Conservation (phyloP, 1,139 yeast species). For the Pichia sp. region DNA sequence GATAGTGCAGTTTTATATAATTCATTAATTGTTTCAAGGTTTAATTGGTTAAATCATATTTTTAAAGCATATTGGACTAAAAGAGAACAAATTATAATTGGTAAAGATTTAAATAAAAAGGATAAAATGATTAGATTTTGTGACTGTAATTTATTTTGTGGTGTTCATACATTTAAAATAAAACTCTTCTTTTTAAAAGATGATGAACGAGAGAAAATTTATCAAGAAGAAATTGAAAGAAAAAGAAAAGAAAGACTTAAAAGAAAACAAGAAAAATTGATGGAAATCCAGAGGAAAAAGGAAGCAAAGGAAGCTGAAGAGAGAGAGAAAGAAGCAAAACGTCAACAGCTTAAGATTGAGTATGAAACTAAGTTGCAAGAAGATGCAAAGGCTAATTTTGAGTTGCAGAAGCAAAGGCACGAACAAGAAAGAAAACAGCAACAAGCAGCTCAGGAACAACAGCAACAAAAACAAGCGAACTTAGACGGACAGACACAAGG, state of each 20-base stretch:
- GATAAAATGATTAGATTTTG: slow-evolving; percentile 87
- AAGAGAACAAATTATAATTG: slow-evolving; percentile 44
- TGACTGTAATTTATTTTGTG: slow-evolving; percentile 65
- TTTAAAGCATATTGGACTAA: slow-evolving; percentile 78
- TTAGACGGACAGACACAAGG: slow-evolving; percentile 1
- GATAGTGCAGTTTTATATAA: slow-evolving; percentile 69
- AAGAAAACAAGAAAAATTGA: slow-evolving; percentile 19
- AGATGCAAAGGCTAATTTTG: slow-evolving; percentile 1
- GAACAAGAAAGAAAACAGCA: background rate
- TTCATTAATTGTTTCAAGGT: slow-evolving; percentile 69
- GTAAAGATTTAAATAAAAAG: slow-evolving; percentile 35
- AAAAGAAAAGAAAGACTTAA: slow-evolving; percentile 28
- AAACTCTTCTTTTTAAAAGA: slow-evolving; percentile 78
- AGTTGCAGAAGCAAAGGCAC: background rate
- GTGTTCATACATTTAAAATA: slow-evolving; percentile 78
- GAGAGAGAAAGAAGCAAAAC: slow-evolving; percentile 5
- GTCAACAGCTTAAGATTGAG: slow-evolving; percentile 1
- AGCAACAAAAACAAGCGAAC: background rate
- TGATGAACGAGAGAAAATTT: slow-evolving; percentile 41
- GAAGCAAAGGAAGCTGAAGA: slow-evolving; percentile 11
- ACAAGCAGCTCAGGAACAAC: background rate
- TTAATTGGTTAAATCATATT: slow-evolving; percentile 57
- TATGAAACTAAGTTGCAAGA: slow-evolving; percentile 1
- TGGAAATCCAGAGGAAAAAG: slow-evolving; percentile 10
- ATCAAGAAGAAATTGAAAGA: slow-evolving; percentile 33